phyloP scores from a whole-genome alignment of 1,284 basidiomycete genomes.

The Melampsora occidentalis region DNA sequence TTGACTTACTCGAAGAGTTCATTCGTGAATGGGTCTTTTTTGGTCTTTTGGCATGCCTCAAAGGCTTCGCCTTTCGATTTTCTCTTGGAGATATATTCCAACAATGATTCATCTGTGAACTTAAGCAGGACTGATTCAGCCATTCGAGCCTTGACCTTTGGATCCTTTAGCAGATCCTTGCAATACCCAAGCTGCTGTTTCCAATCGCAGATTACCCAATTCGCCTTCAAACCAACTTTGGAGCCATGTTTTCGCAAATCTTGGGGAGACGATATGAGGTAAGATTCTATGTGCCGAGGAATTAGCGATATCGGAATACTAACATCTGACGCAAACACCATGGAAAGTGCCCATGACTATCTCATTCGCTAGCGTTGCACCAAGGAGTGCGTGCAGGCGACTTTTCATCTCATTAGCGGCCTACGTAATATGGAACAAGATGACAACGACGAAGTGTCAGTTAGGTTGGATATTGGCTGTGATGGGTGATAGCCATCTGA shows the following conservation, averaged over 20 bases:
- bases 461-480: slow-evolving; percentile 62
- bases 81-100: slow-evolving; percentile 71
- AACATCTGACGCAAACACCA: slow-evolving; percentile 68
- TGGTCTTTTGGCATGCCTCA: slow-evolving; percentile 49
- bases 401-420: slow-evolving; percentile 84
- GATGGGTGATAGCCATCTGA: slow-evolving; percentile 64
- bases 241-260: slow-evolving; percentile 5
- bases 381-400: slow-evolving; percentile 69
- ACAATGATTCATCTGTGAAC: slow-evolving; percentile 55
- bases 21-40: slow-evolving; percentile 43
- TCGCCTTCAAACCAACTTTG: not conserved
- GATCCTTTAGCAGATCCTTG: slow-evolving; percentile 64
- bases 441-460: no score
- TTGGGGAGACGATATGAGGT: slow-evolving; percentile 66
- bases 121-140: slow-evolving; percentile 3
- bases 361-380: slow-evolving; percentile 62
- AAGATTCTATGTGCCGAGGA: slow-evolving; percentile 72
- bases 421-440: slow-evolving; percentile 67
- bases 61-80: slow-evolving; percentile 71
- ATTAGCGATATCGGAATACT: slow-evolving; percentile 65
- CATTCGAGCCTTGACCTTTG: slow-evolving; percentile 59
- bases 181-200: slow-evolving; percentile 54
- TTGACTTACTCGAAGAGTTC: slow-evolving; percentile 45
- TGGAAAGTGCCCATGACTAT: slow-evolving; percentile 76
- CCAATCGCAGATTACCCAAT: slow-evolving; percentile 13